phyloP scores from a whole-genome alignment of 768 basidiomycete species.

The Collybiopsis confluens region DNA sequence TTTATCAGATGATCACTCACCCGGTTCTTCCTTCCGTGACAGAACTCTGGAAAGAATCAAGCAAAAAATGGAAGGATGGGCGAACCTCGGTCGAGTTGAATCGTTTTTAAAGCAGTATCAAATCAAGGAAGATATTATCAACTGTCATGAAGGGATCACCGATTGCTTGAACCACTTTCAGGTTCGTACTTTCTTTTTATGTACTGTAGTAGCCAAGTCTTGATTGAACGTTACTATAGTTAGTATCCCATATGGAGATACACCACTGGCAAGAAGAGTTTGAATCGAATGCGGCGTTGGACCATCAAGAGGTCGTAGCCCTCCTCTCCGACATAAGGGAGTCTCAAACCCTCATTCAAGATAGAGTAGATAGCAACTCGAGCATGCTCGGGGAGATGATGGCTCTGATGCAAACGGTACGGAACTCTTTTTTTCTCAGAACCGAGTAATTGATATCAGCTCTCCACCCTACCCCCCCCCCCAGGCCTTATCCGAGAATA shows the following conservation, averaged over 20 bases:
- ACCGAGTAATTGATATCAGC: no score
- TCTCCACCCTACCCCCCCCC: no score
- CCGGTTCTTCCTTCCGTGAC: background rate
- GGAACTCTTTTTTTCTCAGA: slow-evolving; percentile 3
- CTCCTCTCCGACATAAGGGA: slow-evolving; percentile 42
- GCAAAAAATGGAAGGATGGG: slow-evolving; percentile 40
- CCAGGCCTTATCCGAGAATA: slow-evolving; percentile 32
- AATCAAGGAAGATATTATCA: slow-evolving; percentile 38
- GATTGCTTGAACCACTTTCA: slow-evolving; percentile 46
- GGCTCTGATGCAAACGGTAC: slow-evolving; percentile 46
- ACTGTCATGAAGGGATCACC: slow-evolving; percentile 39
- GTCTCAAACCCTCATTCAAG: slow-evolving; percentile 30
- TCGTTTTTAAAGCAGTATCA: slow-evolving; percentile 43
- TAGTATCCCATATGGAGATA: slow-evolving; percentile 41
- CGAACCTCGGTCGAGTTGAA: slow-evolving; percentile 30
- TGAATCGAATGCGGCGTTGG: slow-evolving; percentile 30
- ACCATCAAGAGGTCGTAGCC: slow-evolving; percentile 39
- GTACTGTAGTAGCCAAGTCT: background rate
- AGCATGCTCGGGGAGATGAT: slow-evolving; percentile 38
- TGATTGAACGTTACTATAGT: slow-evolving; percentile 21
- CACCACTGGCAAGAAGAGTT: slow-evolving; percentile 47
- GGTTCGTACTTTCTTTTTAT: slow-evolving; percentile 20
- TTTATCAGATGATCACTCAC: background rate
- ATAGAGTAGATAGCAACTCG: slow-evolving; percentile 26
- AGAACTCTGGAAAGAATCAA: slow-evolving; percentile 32